Base-by-base conservation (phyloP, 306 rosid genomes). In the Betula pendula region DNA sequence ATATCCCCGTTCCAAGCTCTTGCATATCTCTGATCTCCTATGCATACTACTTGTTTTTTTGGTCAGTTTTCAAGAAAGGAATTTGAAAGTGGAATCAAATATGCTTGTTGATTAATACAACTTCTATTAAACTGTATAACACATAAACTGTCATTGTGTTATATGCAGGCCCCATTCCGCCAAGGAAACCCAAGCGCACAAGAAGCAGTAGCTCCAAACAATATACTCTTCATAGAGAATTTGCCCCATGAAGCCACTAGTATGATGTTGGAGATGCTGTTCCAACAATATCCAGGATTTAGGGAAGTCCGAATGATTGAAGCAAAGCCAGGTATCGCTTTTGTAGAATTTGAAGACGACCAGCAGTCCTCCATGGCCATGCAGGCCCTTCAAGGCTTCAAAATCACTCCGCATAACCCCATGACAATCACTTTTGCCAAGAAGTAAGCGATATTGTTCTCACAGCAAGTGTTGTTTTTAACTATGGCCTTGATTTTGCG, bases 281-380 rank as follows among this genome's bases (percentile, higher is more conserved):
- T 96, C 82, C 90, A 83, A 79, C 99, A 96, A 72, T 96, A 88
- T 84, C 97, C 99, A 0, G 99, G 99, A 77, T 96, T 96, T 78
- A 96, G 89, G 84, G 99, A 96, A 81, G 99, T 96, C 80, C 93
- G 98, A 45, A 82, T 92, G 89, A 96, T 96, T 19, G 98, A 96
- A 68, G 97, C 98, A 33, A 95, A 96, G 91, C 99, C 99, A 20
- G 99, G 99, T 68, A 96, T 96, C 6, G 99, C 98, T 11, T 96
- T 96, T 77, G 96, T 96, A 22, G 98, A 96, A 68, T 92, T 86
- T 53, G 99, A 96, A 81, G 97, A 96, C 8, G 99, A 96, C 4
- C 85, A 87, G 75, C 98, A 96, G 82, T 92, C 99, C 71, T 87
- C 97, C 44, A 87, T 92, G 93, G 97, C 98, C 25, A 96, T 92